phyloP scores from a whole-genome alignment of 2,329 filamentous ascomycete genomes.

The Colletotrichum phormii region DNA sequence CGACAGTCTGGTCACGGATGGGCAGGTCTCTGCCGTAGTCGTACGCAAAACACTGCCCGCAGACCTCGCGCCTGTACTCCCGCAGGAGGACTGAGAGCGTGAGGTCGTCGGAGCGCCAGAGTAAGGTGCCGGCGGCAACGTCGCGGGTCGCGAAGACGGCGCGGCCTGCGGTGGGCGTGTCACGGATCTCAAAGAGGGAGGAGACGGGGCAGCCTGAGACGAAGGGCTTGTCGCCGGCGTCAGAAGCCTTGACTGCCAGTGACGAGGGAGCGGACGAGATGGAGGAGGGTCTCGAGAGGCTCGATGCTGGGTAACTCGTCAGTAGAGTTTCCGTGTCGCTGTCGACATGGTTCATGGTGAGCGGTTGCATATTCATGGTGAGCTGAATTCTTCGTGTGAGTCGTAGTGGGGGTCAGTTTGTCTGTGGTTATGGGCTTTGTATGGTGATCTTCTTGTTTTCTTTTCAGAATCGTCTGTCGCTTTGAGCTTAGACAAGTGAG shows the following conservation, averaged over 20 bases:
- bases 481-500: not conserved
- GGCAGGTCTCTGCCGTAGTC: constrained; percentile 25
- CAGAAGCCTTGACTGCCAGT: not conserved
- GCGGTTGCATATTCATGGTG: not conserved
- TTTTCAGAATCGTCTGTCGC: not conserved
- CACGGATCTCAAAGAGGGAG: constrained; percentile 24
- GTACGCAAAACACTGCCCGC: constrained; percentile 28
- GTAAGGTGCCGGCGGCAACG: constrained; percentile 1
- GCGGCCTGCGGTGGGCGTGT: constrained; percentile 28
- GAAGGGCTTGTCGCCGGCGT: not conserved
- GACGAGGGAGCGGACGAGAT: constrained; percentile 26
- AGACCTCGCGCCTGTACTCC: constrained; percentile 33
- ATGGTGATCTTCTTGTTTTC: not conserved
- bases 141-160: constrained; percentile 24
- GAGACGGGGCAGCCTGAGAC: constrained; percentile 22
- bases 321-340: constrained; percentile 21
- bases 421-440: not conserved
- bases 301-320: constrained; percentile 31
- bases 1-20: constrained; percentile 20
- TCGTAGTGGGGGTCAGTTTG: not conserved
- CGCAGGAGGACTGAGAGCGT: constrained; percentile 23
- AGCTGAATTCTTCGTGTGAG: not conserved
- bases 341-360: not conserved
- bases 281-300: constrained; percentile 43
- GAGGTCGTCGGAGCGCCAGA: constrained; percentile 32